These are phyloP conservation scores for Suillus variegatus DNA, from an alignment of 768 basidiomycete species.

Conservation along the genomic window DNA sequence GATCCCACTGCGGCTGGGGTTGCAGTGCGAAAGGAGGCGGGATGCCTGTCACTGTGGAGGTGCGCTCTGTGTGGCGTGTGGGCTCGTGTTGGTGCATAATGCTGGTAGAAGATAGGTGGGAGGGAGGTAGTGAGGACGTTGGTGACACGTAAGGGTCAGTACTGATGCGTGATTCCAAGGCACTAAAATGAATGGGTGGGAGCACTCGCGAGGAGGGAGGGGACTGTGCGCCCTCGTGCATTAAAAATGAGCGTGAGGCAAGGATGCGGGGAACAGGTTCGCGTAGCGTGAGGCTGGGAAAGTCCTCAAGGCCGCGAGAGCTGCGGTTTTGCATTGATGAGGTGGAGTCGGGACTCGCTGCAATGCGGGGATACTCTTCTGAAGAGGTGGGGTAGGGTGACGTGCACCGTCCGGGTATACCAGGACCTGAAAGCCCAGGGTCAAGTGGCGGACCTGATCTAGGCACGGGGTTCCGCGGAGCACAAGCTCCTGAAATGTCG, in stretches of 20 bases:
- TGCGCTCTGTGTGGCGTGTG: constrained; percentile 21
- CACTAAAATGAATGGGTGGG: constrained; percentile 25
- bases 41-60: constrained; percentile 21
- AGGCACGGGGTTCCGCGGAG: constrained; percentile 12
- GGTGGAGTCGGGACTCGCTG: constrained; percentile 13
- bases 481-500: constrained; percentile 18
- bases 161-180: constrained; percentile 19
- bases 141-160: constrained; percentile 23
- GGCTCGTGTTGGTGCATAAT: constrained; percentile 20
- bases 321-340: constrained; percentile 6
- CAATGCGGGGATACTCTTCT: constrained; percentile 18
- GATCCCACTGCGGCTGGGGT: constrained; percentile 68
- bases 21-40: constrained; percentile 67
- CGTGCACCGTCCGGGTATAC: constrained; percentile 45
- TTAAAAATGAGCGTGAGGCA: constrained; percentile 15
- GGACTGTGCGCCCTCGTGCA: constrained; percentile 17
- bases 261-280: constrained; percentile 14
- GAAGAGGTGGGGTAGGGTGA: constrained; percentile 19
- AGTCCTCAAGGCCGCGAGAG: constrained; percentile 12
- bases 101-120: constrained; percentile 17
- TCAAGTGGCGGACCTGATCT: constrained; percentile 31
- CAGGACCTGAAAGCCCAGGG: constrained; percentile 53
- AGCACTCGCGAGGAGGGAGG: constrained; percentile 30
- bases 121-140: constrained; percentile 34
- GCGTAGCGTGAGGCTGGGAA: constrained; percentile 15